These are phyloP conservation scores for Wallacemonas sp. DNA, from an alignment of 208 protist species.

Conservation along the genomic window DNA sequence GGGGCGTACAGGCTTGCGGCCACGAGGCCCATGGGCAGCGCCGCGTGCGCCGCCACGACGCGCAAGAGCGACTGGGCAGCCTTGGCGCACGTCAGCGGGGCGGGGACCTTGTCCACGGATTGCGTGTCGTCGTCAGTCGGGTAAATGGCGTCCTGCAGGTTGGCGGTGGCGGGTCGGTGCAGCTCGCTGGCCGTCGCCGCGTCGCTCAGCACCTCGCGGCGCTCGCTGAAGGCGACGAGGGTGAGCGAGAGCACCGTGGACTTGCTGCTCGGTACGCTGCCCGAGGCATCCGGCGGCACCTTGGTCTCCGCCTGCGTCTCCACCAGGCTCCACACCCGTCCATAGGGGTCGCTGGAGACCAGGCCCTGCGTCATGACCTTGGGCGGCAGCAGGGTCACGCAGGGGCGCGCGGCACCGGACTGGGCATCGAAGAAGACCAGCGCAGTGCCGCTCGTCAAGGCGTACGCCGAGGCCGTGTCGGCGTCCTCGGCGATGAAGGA, in stretches of 20 bases:
- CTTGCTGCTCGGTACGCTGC: constrained; percentile 12
- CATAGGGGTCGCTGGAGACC: constrained; percentile 41
- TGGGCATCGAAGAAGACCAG: constrained; percentile 48
- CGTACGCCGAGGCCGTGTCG: constrained; percentile 24
- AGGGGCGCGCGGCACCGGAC: constrained; percentile 32
- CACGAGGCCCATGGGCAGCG: neutral
- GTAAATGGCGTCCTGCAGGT: neutral
- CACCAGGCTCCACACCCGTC: constrained; percentile 47
- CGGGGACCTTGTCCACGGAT: neutral
- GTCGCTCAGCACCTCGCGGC: constrained; percentile 9
- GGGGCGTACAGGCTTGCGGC: constrained; percentile 61
- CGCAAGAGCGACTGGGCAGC: constrained; percentile 23
- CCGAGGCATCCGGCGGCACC: constrained; percentile 10
- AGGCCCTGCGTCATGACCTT: constrained; percentile 27
- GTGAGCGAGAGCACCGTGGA: constrained; percentile 29
- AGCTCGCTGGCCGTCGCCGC: constrained; percentile 7
- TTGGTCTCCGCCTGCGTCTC: constrained; percentile 35
- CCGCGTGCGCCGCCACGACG: constrained; percentile 1
- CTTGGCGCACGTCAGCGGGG: constrained; percentile 17
- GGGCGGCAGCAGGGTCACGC: constrained; percentile 6
- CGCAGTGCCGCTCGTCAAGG: constrained; percentile 33
- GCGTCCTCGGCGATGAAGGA: constrained; percentile 27
- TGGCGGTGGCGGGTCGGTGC: neutral
- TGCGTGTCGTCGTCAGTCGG: neutral
- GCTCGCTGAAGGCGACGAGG: constrained; percentile 28